Base-by-base conservation (phyloP, 176 grass and related monocot species). In the Stipa capillata region DNA sequence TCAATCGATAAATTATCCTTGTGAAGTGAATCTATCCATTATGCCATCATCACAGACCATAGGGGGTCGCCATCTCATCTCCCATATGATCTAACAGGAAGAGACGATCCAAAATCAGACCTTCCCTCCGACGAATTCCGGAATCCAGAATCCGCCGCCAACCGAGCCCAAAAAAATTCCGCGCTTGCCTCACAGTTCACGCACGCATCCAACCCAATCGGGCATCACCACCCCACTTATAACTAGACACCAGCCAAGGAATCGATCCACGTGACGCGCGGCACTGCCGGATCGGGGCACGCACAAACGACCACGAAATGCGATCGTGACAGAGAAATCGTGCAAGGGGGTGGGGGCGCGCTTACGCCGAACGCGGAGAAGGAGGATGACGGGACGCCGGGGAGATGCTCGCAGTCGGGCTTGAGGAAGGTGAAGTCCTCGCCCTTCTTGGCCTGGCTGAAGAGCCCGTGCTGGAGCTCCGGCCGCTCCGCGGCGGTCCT, bases 381-480 rank as follows among this genome's bases (percentile, higher is more conserved):
- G 55, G 84, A 76, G 70, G 83, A 85, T 4, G 87, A 82, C 11
- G 82, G 77, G 78, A 89, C 73, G 68, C 81, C 94, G 0, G 65
- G 85, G 42, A 93, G 31, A 35, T 88, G 90, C 73, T 90, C 90
- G 78, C 83, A 91, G n/a, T 93, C 83, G 43, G 73, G 76, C 88
- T 93, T 89, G 76, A 97, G 78, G 68, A 97, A 83, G 67, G 81
- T 91, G 66, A 91, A 97, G 81, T 97, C 94, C 85, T 93, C 94
- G 25, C 94, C 94, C 51, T 97, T 97, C 94, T 97, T 97, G 73
- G 90, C 91, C 85, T 91, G 94, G 83, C 66, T 83, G 82, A 80
- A 80, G 42, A 77, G 78, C 4, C 87, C 87, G 27, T 58, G 17
- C 53, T 80, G 72, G 21, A 89, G 77, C 63, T 89, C 77, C 54